phyloP scores from a whole-genome alignment of 768 basidiomycete species.

The Kondoa subrosea region DNA sequence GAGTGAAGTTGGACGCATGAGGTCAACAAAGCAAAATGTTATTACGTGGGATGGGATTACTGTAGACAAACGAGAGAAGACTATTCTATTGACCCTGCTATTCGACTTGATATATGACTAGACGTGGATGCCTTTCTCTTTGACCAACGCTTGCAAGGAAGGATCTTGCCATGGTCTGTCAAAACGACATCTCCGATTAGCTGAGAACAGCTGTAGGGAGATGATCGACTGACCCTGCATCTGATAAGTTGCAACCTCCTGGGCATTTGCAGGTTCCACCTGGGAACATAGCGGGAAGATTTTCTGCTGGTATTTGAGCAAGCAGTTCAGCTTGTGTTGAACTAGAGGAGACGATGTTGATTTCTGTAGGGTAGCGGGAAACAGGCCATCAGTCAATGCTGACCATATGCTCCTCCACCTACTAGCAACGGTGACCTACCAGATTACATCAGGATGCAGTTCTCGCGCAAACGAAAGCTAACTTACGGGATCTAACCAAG shows the following conservation, averaged over 20 bases:
- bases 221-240: conserved; percentile 42
- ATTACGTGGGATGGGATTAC: too few species aligned
- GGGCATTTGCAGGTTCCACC: conserved; percentile 64
- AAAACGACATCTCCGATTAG: background rate
- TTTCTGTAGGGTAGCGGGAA: background rate
- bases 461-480: background rate
- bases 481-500: conserved; percentile 77
- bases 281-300: conserved; percentile 58
- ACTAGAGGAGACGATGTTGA: conserved; percentile 27
- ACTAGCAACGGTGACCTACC: conserved; percentile 8
- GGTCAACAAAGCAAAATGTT: background rate
- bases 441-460: background rate
- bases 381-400: background rate
- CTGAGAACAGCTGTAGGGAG: background rate
- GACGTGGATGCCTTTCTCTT: conserved; percentile 3
- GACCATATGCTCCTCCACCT: conserved; percentile 2
- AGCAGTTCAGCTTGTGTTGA: conserved; percentile 55
- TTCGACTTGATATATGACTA: too few species aligned
- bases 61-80: too few species aligned
- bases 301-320: conserved; percentile 67
- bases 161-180: conserved; percentile 14
- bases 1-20: background rate
- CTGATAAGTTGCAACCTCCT: conserved; percentile 69
- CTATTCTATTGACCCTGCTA: too few species aligned
- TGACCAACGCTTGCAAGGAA: background rate